Percentiles rank a stretch among this genome's conserved stretches.
Conservation (phyloP, 2,329 filamentous ascomycete genomes). For the Thelonectria rubi region DNA sequence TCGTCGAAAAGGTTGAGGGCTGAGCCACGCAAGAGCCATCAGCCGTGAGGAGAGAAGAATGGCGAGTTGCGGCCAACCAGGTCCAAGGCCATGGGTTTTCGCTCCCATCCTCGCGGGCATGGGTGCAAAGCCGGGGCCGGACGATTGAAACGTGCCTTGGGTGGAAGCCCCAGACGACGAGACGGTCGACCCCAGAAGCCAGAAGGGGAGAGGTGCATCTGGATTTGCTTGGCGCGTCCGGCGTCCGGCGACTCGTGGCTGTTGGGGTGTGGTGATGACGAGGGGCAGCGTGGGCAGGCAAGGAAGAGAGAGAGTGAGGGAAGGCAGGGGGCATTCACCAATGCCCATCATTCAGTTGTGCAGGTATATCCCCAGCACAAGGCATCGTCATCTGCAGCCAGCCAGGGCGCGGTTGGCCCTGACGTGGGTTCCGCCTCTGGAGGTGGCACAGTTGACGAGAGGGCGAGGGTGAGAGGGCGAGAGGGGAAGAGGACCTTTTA, state of each 20-base stretch:
- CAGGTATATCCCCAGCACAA: not conserved
- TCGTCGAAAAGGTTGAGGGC: slow-evolving; percentile 9
- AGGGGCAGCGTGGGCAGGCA: not conserved
- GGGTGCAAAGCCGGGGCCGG: slow-evolving; percentile 23
- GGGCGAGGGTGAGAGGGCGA: slow-evolving; percentile 1
- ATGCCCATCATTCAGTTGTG: slow-evolving; percentile 5
- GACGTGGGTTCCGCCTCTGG: slow-evolving; percentile 3
- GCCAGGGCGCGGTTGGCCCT: not conserved
- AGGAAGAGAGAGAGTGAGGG: not conserved
- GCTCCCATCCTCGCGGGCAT: slow-evolving; percentile 18
- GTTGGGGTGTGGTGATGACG: slow-evolving; percentile 8
- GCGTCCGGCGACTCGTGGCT: slow-evolving; percentile 8
- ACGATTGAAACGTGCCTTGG: slow-evolving; percentile 30
- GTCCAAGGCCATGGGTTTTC: slow-evolving; percentile 23
- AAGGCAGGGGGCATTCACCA: not conserved
- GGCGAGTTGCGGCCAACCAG: slow-evolving; percentile 17
- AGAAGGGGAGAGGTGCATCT: slow-evolving; percentile 34
- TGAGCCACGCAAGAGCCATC: slow-evolving; percentile 8
- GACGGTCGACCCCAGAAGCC: slow-evolving; percentile 28
- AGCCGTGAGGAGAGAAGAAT: slow-evolving; percentile 6
- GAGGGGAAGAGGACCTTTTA: not conserved
- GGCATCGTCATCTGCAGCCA: slow-evolving; percentile 12
- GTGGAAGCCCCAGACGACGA: slow-evolving; percentile 30
- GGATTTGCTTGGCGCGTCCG: slow-evolving; percentile 17
- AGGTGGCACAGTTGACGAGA: slow-evolving; percentile 10